Evolutionary conservation across 768 basidiomycete genomes (phyloP).

Genomic region (Lactifluus hygrophoroides): DNA sequence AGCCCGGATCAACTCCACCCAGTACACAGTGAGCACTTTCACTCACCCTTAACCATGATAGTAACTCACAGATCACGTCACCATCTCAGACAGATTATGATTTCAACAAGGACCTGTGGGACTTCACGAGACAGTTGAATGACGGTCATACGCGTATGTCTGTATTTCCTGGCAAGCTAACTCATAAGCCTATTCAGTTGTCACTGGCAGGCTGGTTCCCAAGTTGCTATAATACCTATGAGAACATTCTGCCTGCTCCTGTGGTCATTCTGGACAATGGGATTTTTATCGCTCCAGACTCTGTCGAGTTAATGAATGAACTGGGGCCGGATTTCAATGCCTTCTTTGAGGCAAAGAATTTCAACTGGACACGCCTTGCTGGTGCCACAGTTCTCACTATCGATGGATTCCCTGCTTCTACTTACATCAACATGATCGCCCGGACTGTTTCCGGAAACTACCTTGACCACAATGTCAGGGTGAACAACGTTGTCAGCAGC

Average conservation of each 20-base stretch:
- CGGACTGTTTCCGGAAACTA: slow-evolving; percentile 53
- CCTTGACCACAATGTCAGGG: slow-evolving; percentile 53
- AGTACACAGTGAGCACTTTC: slow-evolving; percentile 33
- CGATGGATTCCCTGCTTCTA: slow-evolving; percentile 43
- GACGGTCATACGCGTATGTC: slow-evolving; percentile 56
- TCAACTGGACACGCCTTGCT: slow-evolving; percentile 53
- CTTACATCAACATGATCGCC: slow-evolving; percentile 50
- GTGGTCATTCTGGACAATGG: slow-evolving; percentile 6
- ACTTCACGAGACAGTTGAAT: slow-evolving; percentile 35
- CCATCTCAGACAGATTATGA: slow-evolving; percentile 46
- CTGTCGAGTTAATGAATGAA: slow-evolving; percentile 41
- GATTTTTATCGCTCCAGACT: slow-evolving; percentile 48
- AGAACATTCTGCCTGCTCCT: slow-evolving; percentile 21
- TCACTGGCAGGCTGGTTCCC: slow-evolving; percentile 54
- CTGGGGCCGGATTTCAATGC: slow-evolving; percentile 38
- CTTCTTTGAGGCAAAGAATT: slow-evolving; percentile 36
- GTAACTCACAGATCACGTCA: background rate
- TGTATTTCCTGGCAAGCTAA: background rate
- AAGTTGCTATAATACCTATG: slow-evolving; percentile 34
- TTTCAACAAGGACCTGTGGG: no score
- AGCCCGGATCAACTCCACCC: slow-evolving; percentile 38
- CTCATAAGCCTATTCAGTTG: background rate
- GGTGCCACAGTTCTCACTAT: slow-evolving; percentile 50
- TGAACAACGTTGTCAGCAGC: slow-evolving; percentile 54
- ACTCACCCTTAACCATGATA: no score